phyloP scores from a whole-genome alignment of 441 rosid genomes.

The Adansonia grandidieri region DNA sequence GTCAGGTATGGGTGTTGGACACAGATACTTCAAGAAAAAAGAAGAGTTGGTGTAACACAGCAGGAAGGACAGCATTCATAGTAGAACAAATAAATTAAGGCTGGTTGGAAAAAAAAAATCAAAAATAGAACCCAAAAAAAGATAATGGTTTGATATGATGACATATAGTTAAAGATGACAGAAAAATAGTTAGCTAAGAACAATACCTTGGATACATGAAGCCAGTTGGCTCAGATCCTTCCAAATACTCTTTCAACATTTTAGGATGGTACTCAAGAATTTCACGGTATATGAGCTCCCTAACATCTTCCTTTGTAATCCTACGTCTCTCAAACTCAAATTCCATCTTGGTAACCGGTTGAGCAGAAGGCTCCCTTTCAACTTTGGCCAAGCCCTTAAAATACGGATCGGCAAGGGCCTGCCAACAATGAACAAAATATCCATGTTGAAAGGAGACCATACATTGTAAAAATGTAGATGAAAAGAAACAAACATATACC shows the following conservation, averaged over 20 bases:
- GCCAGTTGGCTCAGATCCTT: slow-evolving; percentile 89
- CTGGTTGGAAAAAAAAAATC: neutral
- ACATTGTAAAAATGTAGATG: slow-evolving; percentile 22
- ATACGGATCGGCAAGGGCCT: slow-evolving; percentile 98
- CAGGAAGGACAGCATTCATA: neutral
- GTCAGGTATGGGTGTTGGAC: no score
- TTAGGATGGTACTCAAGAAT: slow-evolving; percentile 92
- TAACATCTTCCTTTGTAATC: slow-evolving; percentile 90
- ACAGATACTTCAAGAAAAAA: no score
- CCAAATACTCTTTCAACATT: slow-evolving; percentile 83
- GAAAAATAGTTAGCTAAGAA: neutral
- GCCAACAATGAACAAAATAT: slow-evolving; percentile 28
- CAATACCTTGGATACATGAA: slow-evolving; percentile 94
- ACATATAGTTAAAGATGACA: neutral
- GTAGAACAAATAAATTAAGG: neutral
- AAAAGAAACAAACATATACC: slow-evolving; percentile 43
- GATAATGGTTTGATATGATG: neutral
- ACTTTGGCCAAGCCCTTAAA: slow-evolving; percentile 92
- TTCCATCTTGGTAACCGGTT: slow-evolving; percentile 92
- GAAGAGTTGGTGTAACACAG: no score
- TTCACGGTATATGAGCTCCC: slow-evolving; percentile 93
- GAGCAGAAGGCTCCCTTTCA: slow-evolving; percentile 97
- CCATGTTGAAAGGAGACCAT: slow-evolving; percentile 23
- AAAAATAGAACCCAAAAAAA: neutral
- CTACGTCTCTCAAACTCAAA: slow-evolving; percentile 97